phyloP scores from a whole-genome alignment of 805 yeast species.

The Metschnikowia peoriensis region DNA sequence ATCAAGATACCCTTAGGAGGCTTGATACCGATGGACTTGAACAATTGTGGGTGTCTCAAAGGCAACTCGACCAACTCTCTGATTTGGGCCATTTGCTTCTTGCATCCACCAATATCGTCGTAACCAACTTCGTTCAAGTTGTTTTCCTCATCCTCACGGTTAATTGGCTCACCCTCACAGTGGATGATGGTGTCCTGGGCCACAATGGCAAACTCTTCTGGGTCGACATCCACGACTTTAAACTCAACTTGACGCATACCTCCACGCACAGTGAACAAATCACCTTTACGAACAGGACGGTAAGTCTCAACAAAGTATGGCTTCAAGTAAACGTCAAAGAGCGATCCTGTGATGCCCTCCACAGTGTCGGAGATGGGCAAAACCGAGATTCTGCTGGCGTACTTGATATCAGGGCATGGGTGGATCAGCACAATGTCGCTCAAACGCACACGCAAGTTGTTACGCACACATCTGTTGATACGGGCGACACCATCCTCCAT shows the following conservation, averaged over 20 bases:
- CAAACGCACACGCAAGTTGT: constrained; percentile 87
- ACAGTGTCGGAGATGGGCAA: constrained; percentile 97
- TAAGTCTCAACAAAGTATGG: constrained; percentile 99
- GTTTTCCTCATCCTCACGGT: constrained; percentile 97
- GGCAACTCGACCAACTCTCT: constrained; percentile 98
- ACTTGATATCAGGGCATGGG: constrained; percentile 97
- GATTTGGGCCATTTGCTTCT: constrained; percentile 99
- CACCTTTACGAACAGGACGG: constrained; percentile 98
- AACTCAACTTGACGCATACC: constrained; percentile 99
- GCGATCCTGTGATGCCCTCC: constrained; percentile 95
- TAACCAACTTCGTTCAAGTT: constrained; percentile 96
- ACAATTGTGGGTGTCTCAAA: constrained; percentile 95
- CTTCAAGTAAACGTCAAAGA: constrained; percentile 93
- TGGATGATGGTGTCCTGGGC: constrained; percentile 98
- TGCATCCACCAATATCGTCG: constrained; percentile 98
- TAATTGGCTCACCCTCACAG: constrained; percentile 98
- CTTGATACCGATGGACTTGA: constrained; percentile 96
- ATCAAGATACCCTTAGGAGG: constrained; percentile 97
- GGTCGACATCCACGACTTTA: constrained; percentile 97
- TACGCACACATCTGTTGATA: constrained; percentile 92
- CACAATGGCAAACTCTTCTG: constrained; percentile 94
- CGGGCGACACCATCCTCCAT: constrained; percentile 94
- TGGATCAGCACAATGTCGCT: constrained; percentile 91
- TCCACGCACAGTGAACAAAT: constrained; percentile 93
- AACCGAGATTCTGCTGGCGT: constrained; percentile 91